Base-by-base conservation (phyloP, 176 grass and related monocot species). In the Pharus latifolius region DNA sequence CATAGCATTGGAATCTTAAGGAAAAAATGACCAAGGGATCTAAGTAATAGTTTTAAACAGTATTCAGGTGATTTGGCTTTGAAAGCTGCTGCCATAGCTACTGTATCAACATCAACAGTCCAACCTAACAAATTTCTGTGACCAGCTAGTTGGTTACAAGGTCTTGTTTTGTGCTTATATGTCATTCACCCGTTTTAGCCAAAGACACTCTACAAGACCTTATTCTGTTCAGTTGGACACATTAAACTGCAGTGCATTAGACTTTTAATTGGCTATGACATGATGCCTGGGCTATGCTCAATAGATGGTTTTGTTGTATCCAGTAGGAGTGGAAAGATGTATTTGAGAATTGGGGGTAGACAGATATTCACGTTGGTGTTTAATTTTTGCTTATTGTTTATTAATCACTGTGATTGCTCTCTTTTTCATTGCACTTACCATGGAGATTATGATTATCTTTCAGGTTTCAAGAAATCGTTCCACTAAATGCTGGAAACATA, bases 381-480 rank as follows among this genome's bases (percentile, higher is more conserved):
- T 7, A 20, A 46, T 18, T 7, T 9, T 58, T n/a, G 3, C 17
- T 50, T 56, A 18, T 51, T 61, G 20, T 20, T 45, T 56, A 4
- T 47, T 18, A 31, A 10, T 23, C 30, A 31, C 13, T 83, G 47
- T n/a, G 22, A 29, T 49, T 63, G 30, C 33, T 73, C 32, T 15
- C 56, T 64, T 67, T 26, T 19, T 46, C 28, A 15, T 50, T 70
- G 19, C 25, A 83, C 54, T 81, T 61, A 71, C 69, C 23, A 56
- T 83, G 8, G 23, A 77, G 18, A 48, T 73, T 53, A 60, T 80
- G 35, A 18, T 20, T 32, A 51, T 44, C 62, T 84, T 77, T 81
- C 88, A 96, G 93, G 33, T 82, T 96, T 75, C 88, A 92, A 82
- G 88, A 96, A 67, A 84, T 92, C 65, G 80, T 96, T 74, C 88